Percentiles rank a stretch among this genome's conserved stretches.
These are phyloP conservation scores for Aspergillus cavernicola DNA, from an alignment of 495 filamentous ascomycete species.

Conservation along the genomic window DNA sequence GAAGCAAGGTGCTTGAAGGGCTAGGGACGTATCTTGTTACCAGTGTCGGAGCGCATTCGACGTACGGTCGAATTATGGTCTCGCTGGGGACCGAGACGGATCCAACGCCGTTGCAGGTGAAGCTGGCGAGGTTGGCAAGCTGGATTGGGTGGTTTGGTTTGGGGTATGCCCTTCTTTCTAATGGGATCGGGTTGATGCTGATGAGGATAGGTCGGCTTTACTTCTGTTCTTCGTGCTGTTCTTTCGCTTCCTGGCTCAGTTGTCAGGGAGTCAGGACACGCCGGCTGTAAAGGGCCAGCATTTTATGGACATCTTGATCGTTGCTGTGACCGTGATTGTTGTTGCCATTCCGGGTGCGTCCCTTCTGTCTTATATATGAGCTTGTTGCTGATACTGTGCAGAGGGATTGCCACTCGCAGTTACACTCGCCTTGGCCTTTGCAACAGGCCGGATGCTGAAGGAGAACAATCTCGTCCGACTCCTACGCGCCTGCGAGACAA, in stretches of 20 bases:
- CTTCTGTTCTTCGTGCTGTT: constrained; percentile 4
- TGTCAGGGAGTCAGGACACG: constrained; percentile 22
- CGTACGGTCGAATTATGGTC: constrained; percentile 82
- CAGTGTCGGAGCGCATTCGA: constrained; percentile 73
- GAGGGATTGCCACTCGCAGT: constrained; percentile 66
- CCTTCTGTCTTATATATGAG: background rate
- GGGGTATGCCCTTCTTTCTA: background rate
- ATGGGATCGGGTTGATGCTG: too few relatives aligned
- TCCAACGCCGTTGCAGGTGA: constrained; percentile 61
- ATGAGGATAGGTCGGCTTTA: background rate
- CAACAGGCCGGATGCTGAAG: constrained; percentile 65
- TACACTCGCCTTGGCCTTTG: constrained; percentile 64
- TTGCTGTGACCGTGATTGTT: constrained; percentile 65
- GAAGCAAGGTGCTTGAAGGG: constrained; percentile 87
- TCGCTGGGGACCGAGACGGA: constrained; percentile 76
- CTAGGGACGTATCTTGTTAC: constrained; percentile 79
- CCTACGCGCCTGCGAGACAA: constrained; percentile 66
- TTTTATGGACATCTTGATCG: constrained; percentile 65
- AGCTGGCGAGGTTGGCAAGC: constrained; percentile 57
- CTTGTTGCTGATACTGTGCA: background rate
- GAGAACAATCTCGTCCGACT: constrained; percentile 67
- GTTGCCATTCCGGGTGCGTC: constrained; percentile 55
- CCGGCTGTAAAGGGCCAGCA: constrained; percentile 67
- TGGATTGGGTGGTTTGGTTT: constrained; percentile 59
- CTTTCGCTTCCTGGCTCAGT: background rate